Conservation (phyloP, 805 yeast species). For the Saitoella complicata region DNA sequence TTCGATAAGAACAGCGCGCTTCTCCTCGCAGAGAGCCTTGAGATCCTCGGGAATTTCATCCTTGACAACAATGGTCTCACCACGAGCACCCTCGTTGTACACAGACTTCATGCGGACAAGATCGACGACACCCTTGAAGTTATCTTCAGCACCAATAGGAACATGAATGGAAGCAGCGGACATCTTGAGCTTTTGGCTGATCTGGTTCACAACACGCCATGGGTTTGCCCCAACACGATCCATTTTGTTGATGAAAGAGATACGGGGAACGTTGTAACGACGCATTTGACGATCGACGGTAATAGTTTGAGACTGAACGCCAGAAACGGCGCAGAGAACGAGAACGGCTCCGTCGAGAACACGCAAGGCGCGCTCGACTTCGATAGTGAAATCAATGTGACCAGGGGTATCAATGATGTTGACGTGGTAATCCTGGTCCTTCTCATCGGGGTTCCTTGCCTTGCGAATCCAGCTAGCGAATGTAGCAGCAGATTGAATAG, state of each 20-base stretch:
- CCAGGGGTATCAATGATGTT: conserved; percentile 98
- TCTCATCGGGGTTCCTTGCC: conserved; percentile 21
- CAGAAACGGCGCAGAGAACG: conserved; percentile 96
- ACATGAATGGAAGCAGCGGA: conserved; percentile 97
- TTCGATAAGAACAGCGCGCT: conserved; percentile 71
- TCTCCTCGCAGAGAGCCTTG: conserved; percentile 72
- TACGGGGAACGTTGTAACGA: conserved; percentile 90
- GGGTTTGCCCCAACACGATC: conserved; percentile 99
- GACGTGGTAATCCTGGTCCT: conserved; percentile 54
- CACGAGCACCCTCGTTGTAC: conserved; percentile 80
- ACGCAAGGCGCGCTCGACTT: conserved; percentile 95
- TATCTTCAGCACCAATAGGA: conserved; percentile 87
- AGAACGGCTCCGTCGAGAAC: conserved; percentile 96
- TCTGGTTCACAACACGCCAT: conserved; percentile 83
- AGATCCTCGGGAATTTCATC: conserved; percentile 63
- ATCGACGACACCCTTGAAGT: conserved; percentile 77
- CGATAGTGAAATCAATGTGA: conserved; percentile 96
- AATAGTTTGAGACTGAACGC: conserved; percentile 96
- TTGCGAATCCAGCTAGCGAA: conserved; percentile 86
- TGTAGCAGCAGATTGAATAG: conserved; percentile 97
- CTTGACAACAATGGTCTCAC: conserved; percentile 55
- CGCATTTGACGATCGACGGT: conserved; percentile 99
- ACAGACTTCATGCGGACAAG: conserved; percentile 74
- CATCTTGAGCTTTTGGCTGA: conserved; percentile 69
- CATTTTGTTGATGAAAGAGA: conserved; percentile 95